Conservation (phyloP, 2,329 filamentous ascomycete species). For the Aspergillus versicolor region DNA sequence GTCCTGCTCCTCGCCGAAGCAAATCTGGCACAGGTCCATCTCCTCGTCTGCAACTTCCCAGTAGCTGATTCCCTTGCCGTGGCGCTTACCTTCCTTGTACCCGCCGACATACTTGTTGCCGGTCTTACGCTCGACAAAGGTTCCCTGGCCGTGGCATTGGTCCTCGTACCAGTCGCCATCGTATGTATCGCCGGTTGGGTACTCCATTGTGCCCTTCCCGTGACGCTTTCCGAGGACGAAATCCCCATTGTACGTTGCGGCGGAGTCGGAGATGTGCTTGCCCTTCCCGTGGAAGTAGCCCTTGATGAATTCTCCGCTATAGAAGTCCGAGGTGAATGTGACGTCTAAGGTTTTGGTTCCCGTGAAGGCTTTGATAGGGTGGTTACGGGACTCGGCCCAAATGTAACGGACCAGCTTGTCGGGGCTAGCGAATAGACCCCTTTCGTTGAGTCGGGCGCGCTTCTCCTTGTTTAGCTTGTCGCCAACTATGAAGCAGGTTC, state of each 20-base stretch:
- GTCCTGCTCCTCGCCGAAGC: conserved; percentile 60
- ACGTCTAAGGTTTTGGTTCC: conserved; percentile 52
- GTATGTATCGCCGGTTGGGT: conserved; percentile 53
- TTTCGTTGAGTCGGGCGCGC: conserved; percentile 33
- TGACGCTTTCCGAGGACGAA: conserved; percentile 55
- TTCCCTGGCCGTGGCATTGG: conserved; percentile 56
- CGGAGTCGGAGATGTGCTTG: conserved; percentile 53
- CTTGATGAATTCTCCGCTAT: conserved; percentile 53
- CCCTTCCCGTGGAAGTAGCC: conserved; percentile 56
- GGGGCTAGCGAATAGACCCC: conserved; percentile 38
- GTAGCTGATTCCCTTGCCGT: conserved; percentile 61
- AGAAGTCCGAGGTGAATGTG: conserved; percentile 57
- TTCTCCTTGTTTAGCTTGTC: conserved; percentile 40
- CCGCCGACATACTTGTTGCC: conserved; percentile 63
- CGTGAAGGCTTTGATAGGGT: conserved; percentile 45
- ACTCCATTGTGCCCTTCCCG: conserved; percentile 58
- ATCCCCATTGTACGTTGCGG: conserved; percentile 56
- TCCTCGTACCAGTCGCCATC: conserved; percentile 48
- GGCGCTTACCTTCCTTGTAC: conserved; percentile 60
- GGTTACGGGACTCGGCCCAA: conserved; percentile 44
- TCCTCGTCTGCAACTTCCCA: conserved; percentile 64
- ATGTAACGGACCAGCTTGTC: conserved; percentile 45
- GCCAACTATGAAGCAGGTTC: conserved; percentile 43
- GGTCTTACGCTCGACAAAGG: conserved; percentile 55
- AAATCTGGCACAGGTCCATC: conserved; percentile 60